Base-by-base conservation (phyloP, 495 filamentous ascomycete species). In the Penicillium antarcticum region DNA sequence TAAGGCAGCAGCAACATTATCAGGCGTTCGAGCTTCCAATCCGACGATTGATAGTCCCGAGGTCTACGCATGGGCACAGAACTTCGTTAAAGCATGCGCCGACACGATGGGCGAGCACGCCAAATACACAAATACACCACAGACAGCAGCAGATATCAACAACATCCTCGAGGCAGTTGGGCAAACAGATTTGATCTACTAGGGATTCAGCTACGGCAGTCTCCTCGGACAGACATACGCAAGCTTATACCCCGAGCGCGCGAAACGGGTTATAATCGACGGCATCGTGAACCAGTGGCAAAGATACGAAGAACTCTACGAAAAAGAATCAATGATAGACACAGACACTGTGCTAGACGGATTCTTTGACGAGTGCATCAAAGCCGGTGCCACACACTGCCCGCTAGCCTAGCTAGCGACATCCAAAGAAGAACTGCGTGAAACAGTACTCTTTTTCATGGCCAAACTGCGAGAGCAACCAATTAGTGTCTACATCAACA, bases 101-200 rank as follows among this genome's bases (percentile, higher is more conserved):
- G 71, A 78, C 2, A 72, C 60, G 13, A 71, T 72, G 70, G 72
- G 70, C 10, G 71, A 68, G 38, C 46, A 72, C 46, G 67, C 54
- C 4, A 19, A 11, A 24, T 74, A 76, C 43, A 48, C 76, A 44
- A 77, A 78, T 53, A 77, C 75, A 1, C 74, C 75, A 2, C 73
- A 76, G 60, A 73, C 69, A 4, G 75, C 73, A 5, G 73, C 75
- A 14, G 75, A 78, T 50, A 78, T 78, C 71, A 77, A 76, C 50
- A 65, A 57, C 24, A 77, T 78, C 42, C 46, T 78, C 8, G 71
- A 76, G 46, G 71, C 71, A 1, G 17, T 76, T 0, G 70, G 72
- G 11, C 72, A 78, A 43, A 32, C 21, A 13, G 56, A 59, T 18
- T 55, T 59, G 56, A 18, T 44, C n/a, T 59, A 55, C 21, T 59